phyloP scores from a whole-genome alignment of 2,329 filamentous ascomycete species.

The Pseudogymnoascus sp. region DNA sequence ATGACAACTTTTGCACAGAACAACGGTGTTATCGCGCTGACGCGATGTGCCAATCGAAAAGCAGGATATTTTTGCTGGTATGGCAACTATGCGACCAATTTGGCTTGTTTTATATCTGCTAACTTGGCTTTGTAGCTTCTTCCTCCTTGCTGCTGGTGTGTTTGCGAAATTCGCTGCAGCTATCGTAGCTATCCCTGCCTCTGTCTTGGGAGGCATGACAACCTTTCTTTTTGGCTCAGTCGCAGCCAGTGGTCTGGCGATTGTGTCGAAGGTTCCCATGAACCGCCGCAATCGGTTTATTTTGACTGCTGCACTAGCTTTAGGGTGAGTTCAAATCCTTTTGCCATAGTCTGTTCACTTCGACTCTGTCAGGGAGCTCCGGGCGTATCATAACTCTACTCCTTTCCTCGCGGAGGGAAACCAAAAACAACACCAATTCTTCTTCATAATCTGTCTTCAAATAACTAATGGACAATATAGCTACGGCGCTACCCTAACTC shows the following conservation, averaged over 20 bases:
- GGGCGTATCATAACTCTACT: no score
- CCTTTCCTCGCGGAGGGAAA: no score
- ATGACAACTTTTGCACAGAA: conserved; percentile 79
- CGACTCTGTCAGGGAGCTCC: no score
- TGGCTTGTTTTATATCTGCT: not conserved
- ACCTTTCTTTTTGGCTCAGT: conserved; percentile 76
- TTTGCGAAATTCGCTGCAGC: conserved; percentile 78
- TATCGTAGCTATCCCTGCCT: conserved; percentile 64
- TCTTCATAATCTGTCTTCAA: no score
- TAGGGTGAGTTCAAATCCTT: conserved; percentile 42
- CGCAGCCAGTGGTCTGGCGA: conserved; percentile 68
- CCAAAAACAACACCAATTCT: no score
- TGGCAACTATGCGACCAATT: not conserved
- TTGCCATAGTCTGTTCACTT: no score
- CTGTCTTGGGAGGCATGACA: conserved; percentile 64
- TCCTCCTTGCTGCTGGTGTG: conserved; percentile 72
- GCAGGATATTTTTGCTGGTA: conserved; percentile 66
- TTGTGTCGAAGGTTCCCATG: conserved; percentile 54
- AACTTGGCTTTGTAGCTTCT: conserved; percentile 39
- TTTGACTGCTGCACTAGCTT: conserved; percentile 63
- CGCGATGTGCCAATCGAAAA: conserved; percentile 70
- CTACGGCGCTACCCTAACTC: conserved; percentile 60
- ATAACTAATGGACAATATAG: not conserved
- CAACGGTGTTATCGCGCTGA: conserved; percentile 77
- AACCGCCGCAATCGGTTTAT: conserved; percentile 78